Conservation (phyloP, 331 rosid genomes). For the Rosa hybrid region DNA sequence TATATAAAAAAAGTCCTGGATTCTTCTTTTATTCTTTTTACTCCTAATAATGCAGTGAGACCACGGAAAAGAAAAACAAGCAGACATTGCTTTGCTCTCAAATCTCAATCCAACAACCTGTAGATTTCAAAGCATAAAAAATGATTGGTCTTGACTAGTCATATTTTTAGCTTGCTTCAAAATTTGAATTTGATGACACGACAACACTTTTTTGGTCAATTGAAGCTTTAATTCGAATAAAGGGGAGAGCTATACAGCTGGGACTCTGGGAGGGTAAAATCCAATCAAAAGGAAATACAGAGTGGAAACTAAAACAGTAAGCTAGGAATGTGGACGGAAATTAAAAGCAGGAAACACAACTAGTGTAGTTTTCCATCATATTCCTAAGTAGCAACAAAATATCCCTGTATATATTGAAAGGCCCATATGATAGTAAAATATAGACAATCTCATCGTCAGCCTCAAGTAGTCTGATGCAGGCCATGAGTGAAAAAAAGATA, state of each 20-base stretch:
- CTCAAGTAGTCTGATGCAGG: neutral
- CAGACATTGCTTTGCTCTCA: neutral
- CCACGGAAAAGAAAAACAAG: neutral
- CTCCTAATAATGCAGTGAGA: conserved; percentile 7
- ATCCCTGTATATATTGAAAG: neutral
- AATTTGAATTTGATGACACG: neutral
- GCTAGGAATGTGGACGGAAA: neutral
- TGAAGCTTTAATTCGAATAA: neutral
- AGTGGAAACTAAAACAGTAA: neutral
- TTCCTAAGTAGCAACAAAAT: neutral
- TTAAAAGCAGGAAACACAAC: neutral
- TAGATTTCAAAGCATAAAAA: neutral
- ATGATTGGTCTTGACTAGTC: neutral
- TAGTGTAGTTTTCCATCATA: neutral
- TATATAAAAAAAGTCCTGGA: too few species aligned
- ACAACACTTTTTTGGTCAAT: neutral
- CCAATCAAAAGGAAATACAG: neutral
- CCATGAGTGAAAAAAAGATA: neutral
- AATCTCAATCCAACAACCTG: neutral
- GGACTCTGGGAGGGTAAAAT: neutral
- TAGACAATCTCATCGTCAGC: neutral
- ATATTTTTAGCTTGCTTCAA: neutral
- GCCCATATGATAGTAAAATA: neutral
- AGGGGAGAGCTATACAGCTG: neutral
- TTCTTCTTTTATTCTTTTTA: too few species aligned